phyloP scores from a whole-genome alignment of 371 early-diverging fungal genomes.

The Circinella umbellata region DNA sequence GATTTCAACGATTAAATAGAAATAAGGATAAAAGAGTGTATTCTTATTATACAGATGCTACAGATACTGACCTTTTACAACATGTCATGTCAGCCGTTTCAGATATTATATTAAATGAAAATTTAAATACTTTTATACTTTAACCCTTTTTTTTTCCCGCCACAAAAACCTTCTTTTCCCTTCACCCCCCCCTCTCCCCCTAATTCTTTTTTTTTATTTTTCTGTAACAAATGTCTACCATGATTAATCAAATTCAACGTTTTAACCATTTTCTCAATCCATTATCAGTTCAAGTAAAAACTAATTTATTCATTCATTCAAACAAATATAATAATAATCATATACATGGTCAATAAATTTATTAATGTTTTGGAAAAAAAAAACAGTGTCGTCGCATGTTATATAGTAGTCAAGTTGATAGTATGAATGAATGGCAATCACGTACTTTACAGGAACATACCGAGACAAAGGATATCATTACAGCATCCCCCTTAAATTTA shows the following conservation, averaged over 20 bases:
- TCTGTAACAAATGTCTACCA: no score
- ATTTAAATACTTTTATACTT: slow-evolving; percentile 45
- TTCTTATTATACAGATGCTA: slow-evolving; percentile 66
- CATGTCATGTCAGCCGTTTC: slow-evolving; percentile 66
- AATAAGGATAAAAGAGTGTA: slow-evolving; percentile 59
- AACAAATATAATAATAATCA: no score
- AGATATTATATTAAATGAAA: slow-evolving; percentile 61
- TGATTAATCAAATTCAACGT: no score
- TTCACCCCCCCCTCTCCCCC: no score
- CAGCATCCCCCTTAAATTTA: slow-evolving; percentile 37
- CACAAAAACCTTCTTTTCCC: no score
- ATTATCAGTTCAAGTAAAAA: neutral
- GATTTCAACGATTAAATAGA: slow-evolving; percentile 44
- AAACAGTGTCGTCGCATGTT: neutral
- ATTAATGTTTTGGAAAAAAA: no score
- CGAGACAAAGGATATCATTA: slow-evolving; percentile 25
- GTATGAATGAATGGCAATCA: neutral
- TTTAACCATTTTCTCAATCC: neutral
- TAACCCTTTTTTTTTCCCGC: slow-evolving; percentile 5
- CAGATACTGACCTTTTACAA: slow-evolving; percentile 59
- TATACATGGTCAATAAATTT: no score
- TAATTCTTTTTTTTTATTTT: no score
- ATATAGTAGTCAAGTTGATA: neutral
- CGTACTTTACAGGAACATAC: neutral
- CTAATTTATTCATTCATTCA: no score